Conservation (phyloP, 1,139 yeast species). For the Hansenula lynferdii region DNA sequence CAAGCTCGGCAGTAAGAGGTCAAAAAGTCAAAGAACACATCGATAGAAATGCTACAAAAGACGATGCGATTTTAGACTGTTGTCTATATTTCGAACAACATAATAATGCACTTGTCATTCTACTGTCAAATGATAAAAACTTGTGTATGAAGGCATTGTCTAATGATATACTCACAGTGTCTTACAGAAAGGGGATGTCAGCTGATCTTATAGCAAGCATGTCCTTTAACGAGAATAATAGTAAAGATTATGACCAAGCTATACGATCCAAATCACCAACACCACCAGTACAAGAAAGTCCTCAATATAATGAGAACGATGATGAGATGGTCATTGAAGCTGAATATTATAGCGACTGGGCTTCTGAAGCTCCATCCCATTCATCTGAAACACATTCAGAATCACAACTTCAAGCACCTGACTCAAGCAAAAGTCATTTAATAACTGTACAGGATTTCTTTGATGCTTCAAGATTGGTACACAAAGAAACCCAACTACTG, state of each 20-base stretch:
- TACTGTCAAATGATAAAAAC: conserved; percentile 79
- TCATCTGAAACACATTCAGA: conserved; percentile 16
- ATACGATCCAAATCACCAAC: too few species aligned
- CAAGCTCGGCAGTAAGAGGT: conserved; percentile 50
- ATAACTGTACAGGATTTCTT: background rate
- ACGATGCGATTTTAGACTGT: conserved; percentile 85
- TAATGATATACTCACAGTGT: conserved; percentile 64
- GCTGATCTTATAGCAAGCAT: conserved; percentile 53
- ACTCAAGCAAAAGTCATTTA: background rate
- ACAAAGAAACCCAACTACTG: conserved; percentile 38
- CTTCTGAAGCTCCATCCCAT: too few species aligned
- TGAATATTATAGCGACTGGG: too few species aligned
- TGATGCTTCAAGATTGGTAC: conserved; percentile 20
- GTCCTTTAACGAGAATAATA: conserved; percentile 39
- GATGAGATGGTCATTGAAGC: too few species aligned
- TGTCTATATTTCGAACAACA: conserved; percentile 56
- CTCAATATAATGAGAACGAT: too few species aligned
- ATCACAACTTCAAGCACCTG: conserved; percentile 3
- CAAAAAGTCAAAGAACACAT: conserved; percentile 57
- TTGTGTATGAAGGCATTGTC: conserved; percentile 73
- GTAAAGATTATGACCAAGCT: too few species aligned
- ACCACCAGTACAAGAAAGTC: too few species aligned
- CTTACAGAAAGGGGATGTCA: conserved; percentile 54
- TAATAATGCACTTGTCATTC: conserved; percentile 45
- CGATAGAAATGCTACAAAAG: conserved; percentile 44